phyloP scores from a whole-genome alignment of 1,284 basidiomycete species.

The Ceratobasidium sp. region DNA sequence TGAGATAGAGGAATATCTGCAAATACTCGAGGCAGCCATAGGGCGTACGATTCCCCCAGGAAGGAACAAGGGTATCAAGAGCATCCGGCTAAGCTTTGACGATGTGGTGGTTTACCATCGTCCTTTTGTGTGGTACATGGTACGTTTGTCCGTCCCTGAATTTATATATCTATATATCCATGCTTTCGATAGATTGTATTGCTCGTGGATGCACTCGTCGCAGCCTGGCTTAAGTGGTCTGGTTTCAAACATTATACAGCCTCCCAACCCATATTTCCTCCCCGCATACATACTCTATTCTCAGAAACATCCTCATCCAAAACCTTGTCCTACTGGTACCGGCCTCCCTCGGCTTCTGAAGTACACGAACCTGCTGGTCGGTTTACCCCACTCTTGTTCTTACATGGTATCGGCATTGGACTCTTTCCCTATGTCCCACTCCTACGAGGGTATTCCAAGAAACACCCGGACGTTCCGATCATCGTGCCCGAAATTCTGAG shows the following conservation, averaged over 20 bases:
- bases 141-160: conserved; percentile 53
- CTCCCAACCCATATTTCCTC: conserved; percentile 62
- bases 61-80: conserved; percentile 55
- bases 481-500: conserved; percentile 68
- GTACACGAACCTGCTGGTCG: too few relatives aligned
- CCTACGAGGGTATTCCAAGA: conserved; percentile 58
- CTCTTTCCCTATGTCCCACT: conserved; percentile 67
- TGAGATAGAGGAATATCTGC: conserved; percentile 62
- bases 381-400: conserved; percentile 65
- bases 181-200: conserved; percentile 61
- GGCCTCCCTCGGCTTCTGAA: conserved; percentile 55
- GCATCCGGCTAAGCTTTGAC: conserved; percentile 67
- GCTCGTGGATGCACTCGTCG: conserved; percentile 62
- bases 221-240: conserved; percentile 55
- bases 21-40: conserved; percentile 56
- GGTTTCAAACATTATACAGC: conserved; percentile 68
- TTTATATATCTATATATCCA: not conserved
- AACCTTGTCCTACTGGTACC: conserved; percentile 70
- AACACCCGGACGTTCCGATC: conserved; percentile 64
- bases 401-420: conserved; percentile 76
- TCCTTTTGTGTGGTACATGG: conserved; percentile 71
- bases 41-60: conserved; percentile 59
- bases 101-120: conserved; percentile 65
- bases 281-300: conserved; percentile 61
- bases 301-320: conserved; percentile 58